Conservation (phyloP, 805 yeast genomes). For the Barnettozyma siamensis region DNA sequence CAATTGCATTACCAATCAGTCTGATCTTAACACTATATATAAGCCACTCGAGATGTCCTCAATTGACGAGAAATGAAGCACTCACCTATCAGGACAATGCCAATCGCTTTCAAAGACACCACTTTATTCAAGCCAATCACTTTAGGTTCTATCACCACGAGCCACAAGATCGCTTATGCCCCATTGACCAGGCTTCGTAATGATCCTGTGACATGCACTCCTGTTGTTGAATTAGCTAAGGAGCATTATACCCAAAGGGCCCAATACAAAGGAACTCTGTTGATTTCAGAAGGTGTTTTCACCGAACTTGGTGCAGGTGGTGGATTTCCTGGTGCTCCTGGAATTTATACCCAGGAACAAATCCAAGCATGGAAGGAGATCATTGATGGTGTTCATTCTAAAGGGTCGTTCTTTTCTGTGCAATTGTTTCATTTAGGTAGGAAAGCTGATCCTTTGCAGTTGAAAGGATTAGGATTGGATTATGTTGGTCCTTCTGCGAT, state of each 20-base stretch:
- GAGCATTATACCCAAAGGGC: conserved; percentile 53
- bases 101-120: not conserved
- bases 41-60: too few relatives aligned
- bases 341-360: conserved; percentile 44
- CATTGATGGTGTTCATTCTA: conserved; percentile 43
- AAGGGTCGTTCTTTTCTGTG: conserved; percentile 33
- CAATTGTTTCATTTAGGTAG: conserved; percentile 40
- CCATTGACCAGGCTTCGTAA: conserved; percentile 46
- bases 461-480: conserved; percentile 30
- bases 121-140: conserved; percentile 4
- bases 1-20: too few relatives aligned
- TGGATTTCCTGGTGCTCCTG: conserved; percentile 41
- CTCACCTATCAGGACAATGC: too few relatives aligned
- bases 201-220: not conserved
- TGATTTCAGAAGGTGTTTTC: conserved; percentile 56
- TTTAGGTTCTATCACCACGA: conserved; percentile 1
- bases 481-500: conserved; percentile 32
- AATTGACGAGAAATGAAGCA: too few relatives aligned
- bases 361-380: conserved; percentile 44
- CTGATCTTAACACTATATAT: too few relatives aligned
- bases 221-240: too few relatives aligned
- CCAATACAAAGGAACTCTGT: conserved; percentile 50
- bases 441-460: conserved; percentile 25
- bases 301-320: conserved; percentile 37
- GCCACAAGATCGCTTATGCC: conserved; percentile 3